Conservation (phyloP, 148 eudicot genomes). For the Rhododendron williamsianum region DNA sequence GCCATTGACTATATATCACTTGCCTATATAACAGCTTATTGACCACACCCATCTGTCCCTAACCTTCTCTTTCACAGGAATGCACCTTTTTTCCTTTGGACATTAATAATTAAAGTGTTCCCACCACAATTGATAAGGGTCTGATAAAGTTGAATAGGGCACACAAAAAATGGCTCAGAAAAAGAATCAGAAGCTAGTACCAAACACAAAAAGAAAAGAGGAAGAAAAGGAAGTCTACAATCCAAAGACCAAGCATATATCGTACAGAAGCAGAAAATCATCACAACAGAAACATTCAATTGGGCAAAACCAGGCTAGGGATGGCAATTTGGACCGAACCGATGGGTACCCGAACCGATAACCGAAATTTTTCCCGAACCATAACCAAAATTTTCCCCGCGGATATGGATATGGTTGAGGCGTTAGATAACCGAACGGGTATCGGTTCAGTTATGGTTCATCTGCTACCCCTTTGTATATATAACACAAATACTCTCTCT, state of each 20-base stretch:
- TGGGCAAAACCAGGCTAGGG: not conserved
- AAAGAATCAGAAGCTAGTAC: not conserved
- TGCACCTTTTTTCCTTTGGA: not conserved
- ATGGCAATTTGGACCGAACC: no score
- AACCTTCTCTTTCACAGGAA: not conserved
- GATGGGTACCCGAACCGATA: no score
- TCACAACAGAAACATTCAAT: not conserved
- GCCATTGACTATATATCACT: not conserved
- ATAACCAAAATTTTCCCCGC: no score
- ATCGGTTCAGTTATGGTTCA: no score
- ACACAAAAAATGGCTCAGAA: not conserved
- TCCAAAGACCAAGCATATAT: not conserved
- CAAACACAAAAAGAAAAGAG: not conserved
- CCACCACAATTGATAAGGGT: not conserved
- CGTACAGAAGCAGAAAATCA: not conserved
- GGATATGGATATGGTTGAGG: no score
- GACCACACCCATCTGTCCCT: not conserved
- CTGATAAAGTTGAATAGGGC: not conserved
- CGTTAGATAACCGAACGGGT: no score
- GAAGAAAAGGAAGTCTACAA: not conserved
- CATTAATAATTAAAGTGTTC: slow-evolving; percentile 5
- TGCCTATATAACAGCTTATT: not conserved
- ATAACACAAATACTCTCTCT: no score
- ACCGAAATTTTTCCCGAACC: no score
- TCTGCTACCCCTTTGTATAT: no score